These are phyloP conservation scores for Aechmea fasciata DNA, from an alignment of 176 grass and related monocot species.

Conservation along the genomic window DNA sequence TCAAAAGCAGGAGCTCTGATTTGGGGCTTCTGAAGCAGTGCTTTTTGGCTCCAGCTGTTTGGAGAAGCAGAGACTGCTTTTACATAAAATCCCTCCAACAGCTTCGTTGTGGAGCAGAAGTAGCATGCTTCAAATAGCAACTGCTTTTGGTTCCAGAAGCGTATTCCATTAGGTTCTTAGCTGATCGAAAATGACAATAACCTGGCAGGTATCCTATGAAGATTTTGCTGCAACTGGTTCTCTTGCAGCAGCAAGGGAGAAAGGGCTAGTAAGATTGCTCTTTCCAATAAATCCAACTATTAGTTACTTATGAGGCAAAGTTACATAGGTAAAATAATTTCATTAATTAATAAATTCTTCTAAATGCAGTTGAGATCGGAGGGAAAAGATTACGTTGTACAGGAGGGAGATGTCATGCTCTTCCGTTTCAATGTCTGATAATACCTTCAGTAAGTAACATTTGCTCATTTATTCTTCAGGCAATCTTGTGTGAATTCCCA, in stretches of 20 bases:
- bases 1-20: too few relatives aligned
- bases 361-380: conserved; percentile 69
- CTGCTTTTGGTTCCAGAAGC: too few relatives aligned
- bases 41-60: too few relatives aligned
- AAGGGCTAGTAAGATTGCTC: conserved; percentile 72
- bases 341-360: conserved; percentile 8
- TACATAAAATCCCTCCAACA: too few relatives aligned
- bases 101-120: too few relatives aligned
- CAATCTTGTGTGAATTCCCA: conserved; percentile 1
- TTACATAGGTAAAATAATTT: not conserved
- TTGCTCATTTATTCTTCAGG: not conserved
- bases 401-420: conserved; percentile 97
- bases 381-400: conserved; percentile 87
- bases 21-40: too few relatives aligned
- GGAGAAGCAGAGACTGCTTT: too few relatives aligned
- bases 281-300: not conserved
- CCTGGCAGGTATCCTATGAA: conserved; percentile 67
- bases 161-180: not conserved
- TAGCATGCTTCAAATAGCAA: too few relatives aligned
- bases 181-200: not conserved
- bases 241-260: conserved; percentile 80
- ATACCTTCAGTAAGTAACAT: conserved; percentile 3
- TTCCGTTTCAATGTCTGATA: conserved; percentile 91
- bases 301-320: not conserved
- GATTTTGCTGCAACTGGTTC: conserved; percentile 80